Evolutionary conservation across 1,284 basidiomycete genomes (phyloP), one percentile per base, ranked within the genome.

Genomic region (Athelia sp.): DNA sequence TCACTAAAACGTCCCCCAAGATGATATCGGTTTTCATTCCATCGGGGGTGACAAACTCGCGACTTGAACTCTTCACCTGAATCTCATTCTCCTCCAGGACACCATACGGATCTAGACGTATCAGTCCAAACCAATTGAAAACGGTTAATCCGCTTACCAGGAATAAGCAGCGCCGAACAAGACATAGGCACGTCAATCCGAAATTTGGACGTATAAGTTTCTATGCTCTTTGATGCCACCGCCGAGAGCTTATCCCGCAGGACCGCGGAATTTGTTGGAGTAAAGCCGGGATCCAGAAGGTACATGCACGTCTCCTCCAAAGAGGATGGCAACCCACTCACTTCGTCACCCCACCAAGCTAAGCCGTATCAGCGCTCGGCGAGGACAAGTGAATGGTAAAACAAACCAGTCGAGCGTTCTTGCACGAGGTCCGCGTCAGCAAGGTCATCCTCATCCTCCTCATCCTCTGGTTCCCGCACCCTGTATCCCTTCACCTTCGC

Each of bases 401-500:
- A 17, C 36, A 40, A 8, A 40, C 19, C 36, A 11, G 66, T 58
- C 10, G 75, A 77, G 6, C 60, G 58, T 49, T 69, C 64, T 3
- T 74, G 72, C 14, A 68, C 67, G 10, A 63, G 55, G 45, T 63
- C 69, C n/a, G 56, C 48, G 54, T 70, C 52, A 54, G 74, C 59
- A 43, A 68, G 34, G 49, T 77, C 64, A 48, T 78, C 61, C 50
- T 79, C 69, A 4, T 63, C 49, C 13, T 70, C 65, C 13, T 59
- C 58, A 3, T 62, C 65, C 24, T 62, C 59, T 21, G 61, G 59
- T 29, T 70, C 66, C 2, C 62, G 62, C 49, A 19, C 15, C 14
- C 49, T 29, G 34, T 67, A 69, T 2, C 78, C 76, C 42, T 67
- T 66, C 3, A 70, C 66, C 4, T 77, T 68, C 4, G 76, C 72